A percentile compares a stretch with the other conserved stretches of the same genome.
Conservation (phyloP, 345 rosid species). For the Hirschfeldia incana region DNA sequence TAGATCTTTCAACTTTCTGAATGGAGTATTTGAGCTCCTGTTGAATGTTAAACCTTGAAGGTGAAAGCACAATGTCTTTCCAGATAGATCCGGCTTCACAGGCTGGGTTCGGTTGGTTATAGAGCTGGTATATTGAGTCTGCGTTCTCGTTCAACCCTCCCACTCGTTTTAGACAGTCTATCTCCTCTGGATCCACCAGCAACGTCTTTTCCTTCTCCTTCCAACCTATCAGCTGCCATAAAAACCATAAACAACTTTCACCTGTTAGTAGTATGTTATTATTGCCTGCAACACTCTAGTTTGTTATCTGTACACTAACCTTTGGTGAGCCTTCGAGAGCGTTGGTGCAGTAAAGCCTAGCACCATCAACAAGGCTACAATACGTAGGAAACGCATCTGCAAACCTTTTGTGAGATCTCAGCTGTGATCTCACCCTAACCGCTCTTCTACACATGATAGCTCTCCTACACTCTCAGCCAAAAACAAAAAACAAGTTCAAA, state of each 20-base stretch:
- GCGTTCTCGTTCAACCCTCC: conserved; percentile 73
- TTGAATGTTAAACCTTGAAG: conserved; percentile 64
- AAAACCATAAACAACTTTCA: conserved; percentile 8
- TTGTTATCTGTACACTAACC: too few species aligned
- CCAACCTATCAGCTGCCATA: conserved; percentile 88
- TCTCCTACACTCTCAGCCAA: conserved; percentile 60
- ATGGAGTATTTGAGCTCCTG: conserved; percentile 33
- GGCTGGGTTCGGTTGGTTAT: conserved; percentile 69
- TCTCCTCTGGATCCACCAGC: conserved; percentile 88
- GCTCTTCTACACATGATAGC: conserved; percentile 88
- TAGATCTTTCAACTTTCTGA: conserved; percentile 19
- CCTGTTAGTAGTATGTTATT: conserved; percentile 26
- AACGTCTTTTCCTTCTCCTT: conserved; percentile 84
- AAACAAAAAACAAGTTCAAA: background rate
- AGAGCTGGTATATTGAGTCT: conserved; percentile 74
- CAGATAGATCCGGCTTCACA: conserved; percentile 75
- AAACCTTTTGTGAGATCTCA: conserved; percentile 89
- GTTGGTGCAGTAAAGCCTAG: conserved; percentile 84
- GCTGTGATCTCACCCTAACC: conserved; percentile 82
- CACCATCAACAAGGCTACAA: conserved; percentile 78
- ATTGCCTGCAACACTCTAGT: too few species aligned
- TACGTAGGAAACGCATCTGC: conserved; percentile 79
- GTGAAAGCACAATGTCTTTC: conserved; percentile 89
- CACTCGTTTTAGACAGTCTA: conserved; percentile 61
- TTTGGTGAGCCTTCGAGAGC: conserved; percentile 76